Evolutionary conservation across 2,329 filamentous ascomycete genomes (phyloP).

Genomic region (Colletotrichum karsti): DNA sequence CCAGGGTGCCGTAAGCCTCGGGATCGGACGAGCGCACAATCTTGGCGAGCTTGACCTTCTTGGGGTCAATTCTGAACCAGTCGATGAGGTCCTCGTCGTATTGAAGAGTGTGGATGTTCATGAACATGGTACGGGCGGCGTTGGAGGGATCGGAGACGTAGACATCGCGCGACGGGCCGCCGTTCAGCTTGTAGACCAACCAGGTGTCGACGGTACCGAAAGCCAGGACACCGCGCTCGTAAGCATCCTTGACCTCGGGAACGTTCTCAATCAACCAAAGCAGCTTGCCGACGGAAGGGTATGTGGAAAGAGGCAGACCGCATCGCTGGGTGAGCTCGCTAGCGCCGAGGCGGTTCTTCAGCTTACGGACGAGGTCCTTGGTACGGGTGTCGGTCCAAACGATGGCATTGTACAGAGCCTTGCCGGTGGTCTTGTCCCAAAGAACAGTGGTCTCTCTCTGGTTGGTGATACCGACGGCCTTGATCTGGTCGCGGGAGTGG

Average conservation of each 20-base stretch:
- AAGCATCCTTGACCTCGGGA: constrained; percentile 72
- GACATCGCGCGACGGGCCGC: constrained; percentile 69
- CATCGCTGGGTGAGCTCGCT: constrained; percentile 74
- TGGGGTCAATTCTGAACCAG: constrained; percentile 77
- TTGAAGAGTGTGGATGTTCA: constrained; percentile 79
- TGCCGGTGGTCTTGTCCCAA: constrained; percentile 81
- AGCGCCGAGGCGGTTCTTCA: constrained; percentile 73
- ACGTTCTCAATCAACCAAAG: constrained; percentile 79
- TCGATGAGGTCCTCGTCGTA: constrained; percentile 78
- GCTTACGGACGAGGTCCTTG: constrained; percentile 74
- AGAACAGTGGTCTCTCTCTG: constrained; percentile 85
- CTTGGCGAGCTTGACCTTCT: constrained; percentile 77
- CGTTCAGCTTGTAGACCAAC: constrained; percentile 83
- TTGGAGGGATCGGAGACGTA: constrained; percentile 84
- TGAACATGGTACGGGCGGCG: constrained; percentile 88
- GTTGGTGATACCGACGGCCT: constrained; percentile 82
- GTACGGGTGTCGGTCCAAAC: constrained; percentile 88
- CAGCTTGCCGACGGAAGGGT: constrained; percentile 81
- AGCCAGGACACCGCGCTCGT: constrained; percentile 75
- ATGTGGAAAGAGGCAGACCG: constrained; percentile 83
- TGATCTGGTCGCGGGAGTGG: constrained; percentile 73
- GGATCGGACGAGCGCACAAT: constrained; percentile 79
- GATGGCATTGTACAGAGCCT: constrained; percentile 82
- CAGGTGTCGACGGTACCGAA: constrained; percentile 87
- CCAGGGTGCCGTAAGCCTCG: constrained; percentile 73